phyloP scores from a whole-genome alignment of 495 filamentous ascomycete species.

The Tuber calosporum region DNA sequence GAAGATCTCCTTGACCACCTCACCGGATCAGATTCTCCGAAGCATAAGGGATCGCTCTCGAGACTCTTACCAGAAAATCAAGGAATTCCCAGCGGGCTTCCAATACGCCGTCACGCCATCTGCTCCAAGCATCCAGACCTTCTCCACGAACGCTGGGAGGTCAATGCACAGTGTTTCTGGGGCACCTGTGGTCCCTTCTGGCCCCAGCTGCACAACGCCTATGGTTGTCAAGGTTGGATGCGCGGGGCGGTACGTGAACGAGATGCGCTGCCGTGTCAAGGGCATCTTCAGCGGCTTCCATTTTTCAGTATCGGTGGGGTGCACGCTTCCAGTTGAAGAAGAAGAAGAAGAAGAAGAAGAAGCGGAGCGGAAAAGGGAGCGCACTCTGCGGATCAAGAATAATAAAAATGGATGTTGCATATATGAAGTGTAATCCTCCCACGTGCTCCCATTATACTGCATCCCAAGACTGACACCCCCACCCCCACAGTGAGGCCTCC shows the following conservation, averaged over 20 bases:
- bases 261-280: constrained; percentile 26
- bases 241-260: constrained; percentile 15
- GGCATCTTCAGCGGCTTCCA: constrained; percentile 29
- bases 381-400: constrained; percentile 39
- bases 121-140: constrained; percentile 24
- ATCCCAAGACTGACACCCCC: neutral
- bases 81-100: constrained; percentile 19
- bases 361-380: constrained; percentile 20
- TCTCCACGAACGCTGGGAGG: constrained; percentile 13
- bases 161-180: constrained; percentile 14
- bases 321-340: neutral
- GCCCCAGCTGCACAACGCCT: constrained; percentile 19
- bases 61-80: constrained; percentile 31
- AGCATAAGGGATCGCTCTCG: constrained; percentile 23
- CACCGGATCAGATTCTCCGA: constrained; percentile 22
- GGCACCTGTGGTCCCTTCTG: constrained; percentile 30
- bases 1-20: neutral
- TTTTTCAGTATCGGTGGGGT: constrained; percentile 20
- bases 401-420: constrained; percentile 36
- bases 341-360: too few relatives aligned
- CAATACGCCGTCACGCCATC: constrained; percentile 33
- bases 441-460: neutral
- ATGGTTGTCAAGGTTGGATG: constrained; percentile 12
- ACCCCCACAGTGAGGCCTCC: neutral
- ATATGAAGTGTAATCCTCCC: constrained; percentile 26